Conservation (phyloP, 164 flowering plant genomes). For the Piper betle region DNA sequence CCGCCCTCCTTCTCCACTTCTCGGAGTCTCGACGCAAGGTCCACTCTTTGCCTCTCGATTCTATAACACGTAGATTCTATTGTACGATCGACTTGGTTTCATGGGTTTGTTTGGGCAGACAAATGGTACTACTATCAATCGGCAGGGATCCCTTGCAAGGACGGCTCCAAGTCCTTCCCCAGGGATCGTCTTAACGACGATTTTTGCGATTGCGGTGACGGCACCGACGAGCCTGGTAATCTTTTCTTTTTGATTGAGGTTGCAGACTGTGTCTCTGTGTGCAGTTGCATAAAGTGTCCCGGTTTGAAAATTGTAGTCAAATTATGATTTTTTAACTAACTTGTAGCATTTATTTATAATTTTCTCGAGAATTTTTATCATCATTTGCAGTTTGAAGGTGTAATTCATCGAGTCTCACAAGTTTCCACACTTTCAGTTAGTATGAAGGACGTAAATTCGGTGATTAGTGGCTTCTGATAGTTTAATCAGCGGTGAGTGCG, state of each 20-base stretch:
- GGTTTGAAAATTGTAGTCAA: too few relatives aligned
- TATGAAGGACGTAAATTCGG: too few relatives aligned
- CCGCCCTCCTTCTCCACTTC: constrained; percentile 13
- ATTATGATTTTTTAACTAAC: too few relatives aligned
- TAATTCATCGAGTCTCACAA: too few relatives aligned
- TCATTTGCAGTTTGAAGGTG: too few relatives aligned
- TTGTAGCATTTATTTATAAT: too few relatives aligned
- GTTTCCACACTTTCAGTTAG: too few relatives aligned
- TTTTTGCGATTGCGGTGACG: constrained; percentile 75
- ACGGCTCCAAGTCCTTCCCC: constrained; percentile 52
- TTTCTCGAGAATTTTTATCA: too few relatives aligned
- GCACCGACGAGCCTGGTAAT: constrained; percentile 84
- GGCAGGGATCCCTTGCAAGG: constrained; percentile 55
- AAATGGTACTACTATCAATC: constrained; percentile 38
- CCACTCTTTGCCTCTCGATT: background rate
- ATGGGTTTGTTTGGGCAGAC: constrained; percentile 26
- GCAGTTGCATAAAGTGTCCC: too few relatives aligned
- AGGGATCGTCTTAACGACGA: constrained; percentile 58
- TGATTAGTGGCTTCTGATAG: too few relatives aligned
- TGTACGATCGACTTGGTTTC: background rate
- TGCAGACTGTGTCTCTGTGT: too few relatives aligned
- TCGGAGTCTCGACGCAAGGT: constrained; percentile 56
- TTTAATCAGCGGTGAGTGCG: too few relatives aligned
- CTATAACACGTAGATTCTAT: background rate
- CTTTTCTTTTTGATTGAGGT: background rate